A percentile compares a stretch with the other conserved stretches of the same genome.
phyloP scores from a whole-genome alignment of 108 stramenopile genomes.

The Nitzschia palea region DNA sequence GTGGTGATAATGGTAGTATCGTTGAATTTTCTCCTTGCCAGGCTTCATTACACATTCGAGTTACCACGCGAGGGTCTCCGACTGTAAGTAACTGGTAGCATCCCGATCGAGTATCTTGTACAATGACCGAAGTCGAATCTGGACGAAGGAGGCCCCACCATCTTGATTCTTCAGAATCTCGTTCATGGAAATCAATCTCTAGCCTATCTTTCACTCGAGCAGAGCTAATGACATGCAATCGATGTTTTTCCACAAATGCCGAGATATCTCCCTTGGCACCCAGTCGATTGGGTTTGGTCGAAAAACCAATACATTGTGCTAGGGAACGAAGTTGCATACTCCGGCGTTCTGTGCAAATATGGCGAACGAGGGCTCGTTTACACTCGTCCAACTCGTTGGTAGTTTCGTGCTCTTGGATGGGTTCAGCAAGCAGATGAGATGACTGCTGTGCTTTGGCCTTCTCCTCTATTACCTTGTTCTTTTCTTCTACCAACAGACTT shows the following conservation, averaged over 20 bases:
- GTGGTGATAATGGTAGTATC: conserved; percentile 69
- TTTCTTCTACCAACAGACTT: conserved; percentile 57
- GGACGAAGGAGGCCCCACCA: conserved; percentile 75
- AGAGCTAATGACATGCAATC: conserved; percentile 60
- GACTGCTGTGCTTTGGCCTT: no score
- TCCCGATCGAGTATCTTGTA: conserved; percentile 70
- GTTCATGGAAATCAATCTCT: conserved; percentile 70
- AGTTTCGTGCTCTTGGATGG: no score
- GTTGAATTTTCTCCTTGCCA: conserved; percentile 85
- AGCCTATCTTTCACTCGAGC: conserved; percentile 57
- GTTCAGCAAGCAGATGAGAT: no score
- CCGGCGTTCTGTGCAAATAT: conserved; percentile 50
- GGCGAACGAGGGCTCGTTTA: conserved; percentile 32
- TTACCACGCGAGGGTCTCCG: conserved; percentile 81
- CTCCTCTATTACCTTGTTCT: conserved; percentile 27
- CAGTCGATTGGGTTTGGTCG: conserved; percentile 39
- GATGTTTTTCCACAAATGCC: conserved; percentile 52
- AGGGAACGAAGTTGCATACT: conserved; percentile 61
- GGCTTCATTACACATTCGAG: conserved; percentile 63
- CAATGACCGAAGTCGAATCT: conserved; percentile 74
- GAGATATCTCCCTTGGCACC: conserved; percentile 62
- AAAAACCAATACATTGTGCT: conserved; percentile 79
- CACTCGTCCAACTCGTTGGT: conserved; percentile 7
- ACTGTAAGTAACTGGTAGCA: conserved; percentile 80
- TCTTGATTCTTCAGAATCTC: conserved; percentile 76